phyloP scores from a whole-genome alignment of 805 yeast species.

The Peterozyma xylosa region DNA sequence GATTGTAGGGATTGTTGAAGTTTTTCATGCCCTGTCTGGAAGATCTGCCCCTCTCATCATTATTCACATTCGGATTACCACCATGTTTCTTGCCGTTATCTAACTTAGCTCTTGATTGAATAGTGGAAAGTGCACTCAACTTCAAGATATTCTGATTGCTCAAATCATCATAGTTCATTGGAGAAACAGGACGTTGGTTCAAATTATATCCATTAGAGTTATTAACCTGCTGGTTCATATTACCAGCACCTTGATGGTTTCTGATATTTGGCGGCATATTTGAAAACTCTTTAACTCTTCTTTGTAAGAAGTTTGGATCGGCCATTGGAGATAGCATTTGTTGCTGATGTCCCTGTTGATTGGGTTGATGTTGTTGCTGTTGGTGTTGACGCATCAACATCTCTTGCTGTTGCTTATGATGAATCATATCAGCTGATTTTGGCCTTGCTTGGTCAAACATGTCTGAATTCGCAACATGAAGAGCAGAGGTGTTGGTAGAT shows the following conservation, averaged over 20 bases:
- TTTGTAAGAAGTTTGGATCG: neutral
- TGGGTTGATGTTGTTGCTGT: constrained; percentile 4
- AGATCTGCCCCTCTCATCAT: constrained; percentile 15
- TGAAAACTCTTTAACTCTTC: neutral
- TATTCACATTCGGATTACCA: neutral
- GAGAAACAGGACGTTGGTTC: constrained; percentile 11
- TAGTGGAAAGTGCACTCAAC: constrained; percentile 61
- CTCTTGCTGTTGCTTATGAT: constrained; percentile 2
- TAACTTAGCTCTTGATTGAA: constrained; percentile 34
- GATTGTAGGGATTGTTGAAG: constrained; percentile 4
- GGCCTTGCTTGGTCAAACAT: constrained; percentile 20
- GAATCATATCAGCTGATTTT: constrained; percentile 28
- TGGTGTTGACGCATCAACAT: neutral
- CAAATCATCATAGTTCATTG: constrained; percentile 12
- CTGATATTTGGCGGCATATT: neutral
- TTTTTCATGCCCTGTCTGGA: constrained; percentile 8
- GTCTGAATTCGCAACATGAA: constrained; percentile 1
- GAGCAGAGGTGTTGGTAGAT: neutral
- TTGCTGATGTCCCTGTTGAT: constrained; percentile 9
- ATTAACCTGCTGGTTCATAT: neutral
- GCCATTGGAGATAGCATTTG: constrained; percentile 7
- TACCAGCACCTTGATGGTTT: neutral
- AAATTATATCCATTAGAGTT: constrained; percentile 6
- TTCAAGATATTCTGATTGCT: constrained; percentile 36
- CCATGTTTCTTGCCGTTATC: constrained; percentile 13